These are phyloP conservation scores for Murraya paniculata DNA, from an alignment of 345 rosid genomes.

Conservation along the genomic window DNA sequence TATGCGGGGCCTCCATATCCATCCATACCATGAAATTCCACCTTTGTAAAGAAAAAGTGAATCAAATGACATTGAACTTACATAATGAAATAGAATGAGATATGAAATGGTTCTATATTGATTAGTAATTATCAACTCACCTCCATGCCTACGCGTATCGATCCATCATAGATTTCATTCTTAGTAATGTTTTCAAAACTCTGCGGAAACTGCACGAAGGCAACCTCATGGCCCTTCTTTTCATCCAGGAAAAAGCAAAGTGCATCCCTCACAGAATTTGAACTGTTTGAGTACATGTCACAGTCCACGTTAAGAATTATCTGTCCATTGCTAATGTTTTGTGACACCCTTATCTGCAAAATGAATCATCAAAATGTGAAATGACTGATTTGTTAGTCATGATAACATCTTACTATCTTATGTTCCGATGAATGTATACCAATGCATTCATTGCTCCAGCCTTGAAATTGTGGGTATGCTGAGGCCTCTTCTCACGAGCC, in stretches of 20 bases:
- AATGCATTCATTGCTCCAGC: slow-evolving; percentile 89
- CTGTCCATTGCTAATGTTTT: slow-evolving; percentile 53
- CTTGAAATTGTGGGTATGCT: slow-evolving; percentile 68
- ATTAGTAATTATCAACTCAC: slow-evolving; percentile 22
- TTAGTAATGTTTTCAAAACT: slow-evolving; percentile 43
- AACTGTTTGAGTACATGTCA: slow-evolving; percentile 75
- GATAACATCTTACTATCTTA: neutral
- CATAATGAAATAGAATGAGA: neutral
- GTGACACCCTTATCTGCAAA: slow-evolving; percentile 65
- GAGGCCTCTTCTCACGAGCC: slow-evolving; percentile 74
- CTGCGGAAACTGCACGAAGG: slow-evolving; percentile 72
- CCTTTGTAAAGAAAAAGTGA: slow-evolving; percentile 30
- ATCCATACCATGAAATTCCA: slow-evolving; percentile 62
- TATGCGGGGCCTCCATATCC: slow-evolving; percentile 69
- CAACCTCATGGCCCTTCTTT: slow-evolving; percentile 52
- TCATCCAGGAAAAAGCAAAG: slow-evolving; percentile 89
- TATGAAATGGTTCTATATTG: neutral
- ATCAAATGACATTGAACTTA: neutral
- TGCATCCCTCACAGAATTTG: slow-evolving; percentile 55
- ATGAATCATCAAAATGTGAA: neutral
- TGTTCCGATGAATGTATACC: slow-evolving; percentile 31
- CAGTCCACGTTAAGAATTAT: slow-evolving; percentile 69
- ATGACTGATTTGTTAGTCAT: neutral
- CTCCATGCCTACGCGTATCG: slow-evolving; percentile 10
- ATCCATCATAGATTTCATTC: slow-evolving; percentile 51